Conservation (phyloP, 2,329 filamentous ascomycete genomes). For the Helicocarpus griseus region DNA sequence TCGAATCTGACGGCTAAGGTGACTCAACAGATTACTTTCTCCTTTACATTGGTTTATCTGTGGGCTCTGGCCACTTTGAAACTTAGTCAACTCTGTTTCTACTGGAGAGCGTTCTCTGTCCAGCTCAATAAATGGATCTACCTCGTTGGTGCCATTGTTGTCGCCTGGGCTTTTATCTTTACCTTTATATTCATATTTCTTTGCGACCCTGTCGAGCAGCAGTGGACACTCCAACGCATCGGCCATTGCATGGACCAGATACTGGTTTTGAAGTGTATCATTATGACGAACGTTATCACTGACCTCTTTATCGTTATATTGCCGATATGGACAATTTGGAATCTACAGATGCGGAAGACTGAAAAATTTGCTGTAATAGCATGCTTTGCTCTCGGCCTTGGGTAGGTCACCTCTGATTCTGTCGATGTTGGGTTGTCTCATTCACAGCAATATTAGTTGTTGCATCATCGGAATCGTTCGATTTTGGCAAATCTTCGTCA, state of each 20-base stretch:
- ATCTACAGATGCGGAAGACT: background rate
- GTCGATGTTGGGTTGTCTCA: background rate
- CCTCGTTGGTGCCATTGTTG: background rate
- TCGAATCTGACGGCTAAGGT: background rate
- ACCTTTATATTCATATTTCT: slow-evolving; percentile 3
- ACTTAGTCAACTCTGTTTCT: slow-evolving; percentile 4
- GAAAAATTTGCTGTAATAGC: slow-evolving; percentile 1
- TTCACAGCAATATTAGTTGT: background rate
- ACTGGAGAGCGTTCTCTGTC: background rate
- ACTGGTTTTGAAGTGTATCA: slow-evolving; percentile 1
- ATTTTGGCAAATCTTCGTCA: slow-evolving; percentile 1
- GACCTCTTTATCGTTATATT: slow-evolving; percentile 1
- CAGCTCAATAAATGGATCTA: slow-evolving; percentile 1
- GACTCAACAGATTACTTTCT: background rate
- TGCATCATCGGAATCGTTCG: slow-evolving; percentile 4
- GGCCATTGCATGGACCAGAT: background rate
- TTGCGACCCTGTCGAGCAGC: background rate
- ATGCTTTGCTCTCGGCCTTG: background rate
- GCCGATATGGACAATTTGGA: background rate
- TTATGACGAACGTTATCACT: slow-evolving; percentile 2
- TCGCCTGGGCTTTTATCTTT: slow-evolving; percentile 1
- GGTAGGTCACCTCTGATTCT: background rate
- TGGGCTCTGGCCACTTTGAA: slow-evolving; percentile 1
- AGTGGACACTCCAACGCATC: slow-evolving; percentile 1
- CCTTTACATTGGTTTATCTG: background rate